These are phyloP conservation scores for Austroboletus novae-zelandiae DNA, from an alignment of 1,284 basidiomycete species.

Conservation along the genomic window DNA sequence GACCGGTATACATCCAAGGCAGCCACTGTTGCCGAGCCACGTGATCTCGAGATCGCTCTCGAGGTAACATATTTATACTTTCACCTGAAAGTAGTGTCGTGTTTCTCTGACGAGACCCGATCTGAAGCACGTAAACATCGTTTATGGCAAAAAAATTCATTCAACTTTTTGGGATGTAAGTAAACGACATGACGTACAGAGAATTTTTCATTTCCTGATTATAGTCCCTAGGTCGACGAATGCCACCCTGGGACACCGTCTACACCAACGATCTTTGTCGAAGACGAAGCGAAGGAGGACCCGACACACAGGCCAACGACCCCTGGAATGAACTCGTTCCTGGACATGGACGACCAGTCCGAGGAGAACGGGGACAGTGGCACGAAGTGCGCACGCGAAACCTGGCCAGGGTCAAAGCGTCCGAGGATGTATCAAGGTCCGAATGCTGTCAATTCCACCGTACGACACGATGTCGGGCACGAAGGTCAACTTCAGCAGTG, in stretches of 20 bases:
- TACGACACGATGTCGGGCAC: conserved; percentile 16
- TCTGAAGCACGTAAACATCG: conserved; percentile 19
- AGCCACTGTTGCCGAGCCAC: too few relatives aligned
- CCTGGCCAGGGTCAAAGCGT: background rate
- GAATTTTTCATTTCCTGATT: too few relatives aligned
- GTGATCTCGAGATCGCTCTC: conserved; percentile 10
- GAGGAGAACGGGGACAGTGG: background rate
- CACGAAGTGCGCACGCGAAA: background rate
- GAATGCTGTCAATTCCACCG: conserved; percentile 3
- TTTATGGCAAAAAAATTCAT: conserved; percentile 24
- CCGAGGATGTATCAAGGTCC: too few relatives aligned
- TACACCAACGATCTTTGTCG: conserved; percentile 21
- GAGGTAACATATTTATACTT: too few relatives aligned
- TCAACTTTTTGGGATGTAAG: conserved; percentile 26
- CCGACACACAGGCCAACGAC: background rate
- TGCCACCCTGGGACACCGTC: conserved; percentile 14
- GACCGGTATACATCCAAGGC: conserved; percentile 1
- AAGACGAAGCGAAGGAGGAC: conserved; percentile 14
- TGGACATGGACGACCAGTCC: conserved; percentile 8
- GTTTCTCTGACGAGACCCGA: conserved; percentile 2
- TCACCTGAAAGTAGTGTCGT: too few relatives aligned
- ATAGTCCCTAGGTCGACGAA: conserved; percentile 18
- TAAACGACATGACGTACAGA: too few relatives aligned
- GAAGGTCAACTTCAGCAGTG: conserved; percentile 14
- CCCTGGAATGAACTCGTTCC: conserved; percentile 18